Base-by-base conservation (phyloP, 805 yeast species). In the Sugiyamaella chiloensis region DNA sequence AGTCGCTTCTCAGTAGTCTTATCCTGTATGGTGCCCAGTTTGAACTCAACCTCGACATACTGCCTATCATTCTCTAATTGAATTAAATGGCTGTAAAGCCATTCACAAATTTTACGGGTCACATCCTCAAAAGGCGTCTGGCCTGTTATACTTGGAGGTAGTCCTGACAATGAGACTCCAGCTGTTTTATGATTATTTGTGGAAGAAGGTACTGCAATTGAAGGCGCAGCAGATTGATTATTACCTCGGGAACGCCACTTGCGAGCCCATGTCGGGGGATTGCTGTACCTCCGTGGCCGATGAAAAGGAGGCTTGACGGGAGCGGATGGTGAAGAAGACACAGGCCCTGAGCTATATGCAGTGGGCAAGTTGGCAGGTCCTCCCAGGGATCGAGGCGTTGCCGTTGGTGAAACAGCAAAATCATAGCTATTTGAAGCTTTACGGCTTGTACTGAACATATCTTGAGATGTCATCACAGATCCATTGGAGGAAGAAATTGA, bases 231-330 rank as follows among this genome's bases (percentile, higher is more conserved):
- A 7, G 14, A 51, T 37, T 23, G 50, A 52, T 6, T 23, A 23
- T 32, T 26, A 14, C 42, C 42, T 17, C 42, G 42, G n/a, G 83
- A 82, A 40, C 73, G 66, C 81, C 85, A 87, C 57, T 80, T 83
- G 53, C 75, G 83, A 0, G 96, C 96, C 96, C 96, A 89, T 4
- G 80, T 72, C 3, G 96, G 96, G 2, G 85, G 85, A 40, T 67
- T 71, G 11, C 65, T 65, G 63, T 85, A 85, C 55, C 85, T 68
- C 47, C 65, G 75, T 1, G 93, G 90, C 64, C 83, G 81, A 48
- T 5, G 58, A 51, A 26, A 58, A 54, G 37, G 32, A 9, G 40
- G 42, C n/a, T 42, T n/a, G 9, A 14, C 11, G 8, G n/a, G 12
- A 24, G 32, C 26, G 24, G 29, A 7, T 11, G 21, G 21, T 9